A percentile compares a stretch with the other conserved stretches of the same genome.
Conservation (phyloP, 768 basidiomycete genomes). For the Pleurotus pulmonarius region DNA sequence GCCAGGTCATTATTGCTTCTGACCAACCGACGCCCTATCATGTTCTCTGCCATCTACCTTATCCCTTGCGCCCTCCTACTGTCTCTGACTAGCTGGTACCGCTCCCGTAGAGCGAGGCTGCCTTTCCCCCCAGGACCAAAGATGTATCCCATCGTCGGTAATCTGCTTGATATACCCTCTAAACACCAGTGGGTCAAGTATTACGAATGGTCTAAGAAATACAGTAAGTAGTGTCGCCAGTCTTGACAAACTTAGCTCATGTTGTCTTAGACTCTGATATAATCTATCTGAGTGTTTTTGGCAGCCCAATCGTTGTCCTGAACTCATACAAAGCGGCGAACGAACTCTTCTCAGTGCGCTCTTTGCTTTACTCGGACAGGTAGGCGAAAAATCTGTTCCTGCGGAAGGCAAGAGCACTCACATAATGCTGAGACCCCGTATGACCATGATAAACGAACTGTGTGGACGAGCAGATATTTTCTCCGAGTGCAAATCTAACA, state of each 20-base stretch:
- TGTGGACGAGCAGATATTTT: too few relatives aligned
- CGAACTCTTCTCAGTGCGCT: constrained; percentile 38
- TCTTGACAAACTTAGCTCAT: neutral
- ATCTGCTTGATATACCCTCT: constrained; percentile 17
- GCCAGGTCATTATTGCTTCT: too few relatives aligned
- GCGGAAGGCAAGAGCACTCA: too few relatives aligned
- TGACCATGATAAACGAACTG: constrained; percentile 24
- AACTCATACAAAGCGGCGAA: constrained; percentile 29
- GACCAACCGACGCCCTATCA: too few relatives aligned
- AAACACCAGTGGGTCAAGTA: constrained; percentile 16
- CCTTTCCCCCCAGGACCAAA: constrained; percentile 25
- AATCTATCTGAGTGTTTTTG: constrained; percentile 24
- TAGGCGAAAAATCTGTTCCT: too few relatives aligned
- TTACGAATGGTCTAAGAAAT: constrained; percentile 16
- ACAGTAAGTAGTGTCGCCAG: constrained; percentile 6
- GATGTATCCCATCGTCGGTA: constrained; percentile 19
- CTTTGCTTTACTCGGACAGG: constrained; percentile 37
- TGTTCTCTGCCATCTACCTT: too few relatives aligned
- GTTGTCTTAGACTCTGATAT: constrained; percentile 23
- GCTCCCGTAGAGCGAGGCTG: too few relatives aligned
- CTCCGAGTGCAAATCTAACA: constrained; percentile 29
- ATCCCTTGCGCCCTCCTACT: too few relatives aligned
- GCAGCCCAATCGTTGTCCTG: constrained; percentile 26
- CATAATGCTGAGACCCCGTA: neutral
- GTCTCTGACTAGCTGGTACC: too few relatives aligned